phyloP scores from a whole-genome alignment of 1,284 basidiomycete species.

The Pyrrhoderma lamaoense region DNA sequence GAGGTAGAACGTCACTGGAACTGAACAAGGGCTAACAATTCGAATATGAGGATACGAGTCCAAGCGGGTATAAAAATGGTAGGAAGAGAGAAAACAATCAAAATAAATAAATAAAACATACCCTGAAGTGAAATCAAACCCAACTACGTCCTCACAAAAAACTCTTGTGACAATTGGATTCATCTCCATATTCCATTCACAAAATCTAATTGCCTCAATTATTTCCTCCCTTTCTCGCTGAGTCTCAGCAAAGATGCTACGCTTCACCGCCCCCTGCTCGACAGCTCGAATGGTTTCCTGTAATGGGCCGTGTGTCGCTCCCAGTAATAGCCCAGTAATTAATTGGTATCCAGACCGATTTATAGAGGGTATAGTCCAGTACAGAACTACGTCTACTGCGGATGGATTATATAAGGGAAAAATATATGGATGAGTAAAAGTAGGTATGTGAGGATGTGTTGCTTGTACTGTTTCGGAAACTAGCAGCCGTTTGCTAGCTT shows the following conservation, averaged over 20 bases:
- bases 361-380: constrained; percentile 61
- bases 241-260: constrained; percentile 88
- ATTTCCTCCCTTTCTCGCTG: constrained; percentile 62
- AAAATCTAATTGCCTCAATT: constrained; percentile 55
- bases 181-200: constrained; percentile 75
- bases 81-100: too few relatives aligned
- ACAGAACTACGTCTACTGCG: constrained; percentile 64
- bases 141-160: constrained; percentile 33
- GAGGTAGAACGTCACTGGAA: constrained; percentile 50
- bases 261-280: constrained; percentile 57
- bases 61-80: background rate
- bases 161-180: constrained; percentile 56
- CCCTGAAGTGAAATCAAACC: constrained; percentile 65
- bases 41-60: constrained; percentile 4
- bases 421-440: constrained; percentile 42
- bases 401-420: constrained; percentile 77
- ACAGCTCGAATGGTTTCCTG: constrained; percentile 48
- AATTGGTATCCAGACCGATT: constrained; percentile 54
- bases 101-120: constrained; percentile 30
- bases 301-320: constrained; percentile 60
- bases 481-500: constrained; percentile 40
- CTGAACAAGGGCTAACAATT: constrained; percentile 44
- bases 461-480: constrained; percentile 32
- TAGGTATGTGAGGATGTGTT: constrained; percentile 59
- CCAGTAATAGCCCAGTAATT: constrained; percentile 53